Percentiles rank a stretch among this genome's conserved stretches.
phyloP scores from a whole-genome alignment of 129 eudicot species.

The Heracleum sosnowskyi region DNA sequence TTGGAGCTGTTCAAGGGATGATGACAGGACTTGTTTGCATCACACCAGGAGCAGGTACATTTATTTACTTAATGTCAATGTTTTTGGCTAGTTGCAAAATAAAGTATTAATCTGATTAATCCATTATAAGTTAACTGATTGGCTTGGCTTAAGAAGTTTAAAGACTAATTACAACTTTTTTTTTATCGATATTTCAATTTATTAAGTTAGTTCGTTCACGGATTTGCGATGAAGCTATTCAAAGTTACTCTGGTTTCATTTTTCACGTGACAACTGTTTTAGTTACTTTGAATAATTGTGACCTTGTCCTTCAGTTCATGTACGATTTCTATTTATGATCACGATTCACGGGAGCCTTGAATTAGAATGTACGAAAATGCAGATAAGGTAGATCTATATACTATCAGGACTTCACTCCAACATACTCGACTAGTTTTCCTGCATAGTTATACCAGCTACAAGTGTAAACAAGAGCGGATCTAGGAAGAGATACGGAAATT shows the following conservation, averaged over 20 bases:
- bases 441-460: too few species aligned
- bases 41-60: constrained; percentile 59
- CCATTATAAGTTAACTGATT: too few species aligned
- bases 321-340: neutral
- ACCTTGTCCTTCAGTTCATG: neutral
- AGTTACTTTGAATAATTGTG: neutral
- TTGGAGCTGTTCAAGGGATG: constrained; percentile 85
- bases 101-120: too few species aligned
- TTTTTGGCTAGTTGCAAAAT: too few species aligned
- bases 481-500: too few species aligned
- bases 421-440: too few species aligned
- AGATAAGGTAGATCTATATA: neutral
- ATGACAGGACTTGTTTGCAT: constrained; percentile 77
- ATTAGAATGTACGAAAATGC: neutral
- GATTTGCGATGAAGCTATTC: neutral
- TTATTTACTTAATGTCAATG: neutral
- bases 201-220: neutral
- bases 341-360: neutral
- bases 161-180: neutral
- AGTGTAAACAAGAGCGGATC: too few species aligned
- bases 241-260: neutral
- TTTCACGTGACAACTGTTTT: neutral
- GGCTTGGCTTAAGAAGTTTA: too few species aligned
- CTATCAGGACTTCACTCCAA: neutral
- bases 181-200: too few species aligned